phyloP scores from a whole-genome alignment of 2,329 filamentous ascomycete genomes.

The Samsoniella hepiali region DNA sequence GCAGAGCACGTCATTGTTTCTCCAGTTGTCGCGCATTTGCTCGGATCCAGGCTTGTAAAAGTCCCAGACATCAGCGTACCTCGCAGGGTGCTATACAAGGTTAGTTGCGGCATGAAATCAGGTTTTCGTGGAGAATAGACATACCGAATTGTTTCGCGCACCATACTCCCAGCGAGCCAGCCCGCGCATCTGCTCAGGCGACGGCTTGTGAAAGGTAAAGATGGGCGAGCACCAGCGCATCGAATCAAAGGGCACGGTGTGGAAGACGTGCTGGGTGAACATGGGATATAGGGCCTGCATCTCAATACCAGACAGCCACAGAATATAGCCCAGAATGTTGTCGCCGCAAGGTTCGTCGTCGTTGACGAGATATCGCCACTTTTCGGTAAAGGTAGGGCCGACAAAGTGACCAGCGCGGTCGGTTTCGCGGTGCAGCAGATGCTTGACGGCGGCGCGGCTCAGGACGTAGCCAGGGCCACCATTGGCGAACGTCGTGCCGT shows the following conservation, averaged over 20 bases:
- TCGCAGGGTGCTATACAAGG: constrained; percentile 22
- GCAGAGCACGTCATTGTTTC: constrained; percentile 16
- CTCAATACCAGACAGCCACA: constrained; percentile 14
- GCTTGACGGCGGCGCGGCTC: constrained; percentile 21
- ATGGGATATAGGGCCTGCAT: constrained; percentile 21
- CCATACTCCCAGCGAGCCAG: constrained; percentile 21
- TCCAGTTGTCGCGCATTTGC: constrained; percentile 15
- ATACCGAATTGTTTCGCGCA: constrained; percentile 10
- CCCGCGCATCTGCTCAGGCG: constrained; percentile 17
- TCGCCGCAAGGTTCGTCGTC: constrained; percentile 21
- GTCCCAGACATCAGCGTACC: constrained; percentile 17
- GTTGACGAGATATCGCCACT: constrained; percentile 15
- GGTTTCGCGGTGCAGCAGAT: constrained; percentile 16
- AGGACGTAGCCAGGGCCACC: constrained; percentile 22
- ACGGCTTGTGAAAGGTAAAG: constrained; percentile 20
- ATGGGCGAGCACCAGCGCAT: constrained; percentile 21
- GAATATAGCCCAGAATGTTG: constrained; percentile 17
- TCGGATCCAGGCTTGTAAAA: constrained; percentile 13
- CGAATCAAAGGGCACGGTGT: constrained; percentile 15
- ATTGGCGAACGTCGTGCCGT: constrained; percentile 20
- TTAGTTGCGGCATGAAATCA: neutral
- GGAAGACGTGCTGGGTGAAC: constrained; percentile 19
- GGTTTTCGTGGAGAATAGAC: neutral
- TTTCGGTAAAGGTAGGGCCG: constrained; percentile 10
- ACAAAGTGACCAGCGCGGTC: constrained; percentile 6